Evolutionary conservation across 2,329 filamentous ascomycete species (phyloP).

Genomic region (Phialocephala sp.): DNA sequence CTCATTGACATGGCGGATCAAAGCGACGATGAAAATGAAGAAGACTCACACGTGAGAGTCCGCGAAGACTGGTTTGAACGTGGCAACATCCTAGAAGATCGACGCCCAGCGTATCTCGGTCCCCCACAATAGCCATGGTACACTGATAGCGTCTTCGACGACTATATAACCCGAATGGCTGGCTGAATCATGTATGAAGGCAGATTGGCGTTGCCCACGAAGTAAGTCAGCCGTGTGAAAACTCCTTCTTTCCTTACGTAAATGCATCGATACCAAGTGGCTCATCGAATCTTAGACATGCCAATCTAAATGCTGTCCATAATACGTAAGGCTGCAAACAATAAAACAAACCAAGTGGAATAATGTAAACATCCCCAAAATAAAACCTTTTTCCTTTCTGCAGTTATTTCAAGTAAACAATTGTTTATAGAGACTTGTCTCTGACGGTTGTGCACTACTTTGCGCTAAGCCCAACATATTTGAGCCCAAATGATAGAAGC

Average conservation of each 20-base stretch:
- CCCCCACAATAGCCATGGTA: not conserved
- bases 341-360: not conserved
- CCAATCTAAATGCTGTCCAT: too few relatives aligned
- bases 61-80: not conserved
- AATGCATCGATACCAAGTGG: not conserved
- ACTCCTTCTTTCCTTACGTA: not conserved
- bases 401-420: not conserved
- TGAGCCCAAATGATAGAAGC: too few relatives aligned
- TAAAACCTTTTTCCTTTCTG: not conserved
- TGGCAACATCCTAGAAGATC: not conserved
- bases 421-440: too few relatives aligned
- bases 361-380: not conserved
- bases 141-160: not conserved
- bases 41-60: not conserved
- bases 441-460: too few relatives aligned
- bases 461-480: too few relatives aligned
- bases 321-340: too few relatives aligned
- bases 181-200: too few relatives aligned
- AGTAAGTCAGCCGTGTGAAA: not conserved
- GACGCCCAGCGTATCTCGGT: not conserved
- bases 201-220: not conserved
- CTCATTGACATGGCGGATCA: not conserved
- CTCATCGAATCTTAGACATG: not conserved
- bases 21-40: not conserved
- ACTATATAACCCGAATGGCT: not conserved